A percentile compares a stretch with the other conserved stretches of the same genome.
These are phyloP conservation scores for Talaromyces sp. DNA, from an alignment of 2,329 filamentous ascomycete genomes.

Conservation along the genomic window DNA sequence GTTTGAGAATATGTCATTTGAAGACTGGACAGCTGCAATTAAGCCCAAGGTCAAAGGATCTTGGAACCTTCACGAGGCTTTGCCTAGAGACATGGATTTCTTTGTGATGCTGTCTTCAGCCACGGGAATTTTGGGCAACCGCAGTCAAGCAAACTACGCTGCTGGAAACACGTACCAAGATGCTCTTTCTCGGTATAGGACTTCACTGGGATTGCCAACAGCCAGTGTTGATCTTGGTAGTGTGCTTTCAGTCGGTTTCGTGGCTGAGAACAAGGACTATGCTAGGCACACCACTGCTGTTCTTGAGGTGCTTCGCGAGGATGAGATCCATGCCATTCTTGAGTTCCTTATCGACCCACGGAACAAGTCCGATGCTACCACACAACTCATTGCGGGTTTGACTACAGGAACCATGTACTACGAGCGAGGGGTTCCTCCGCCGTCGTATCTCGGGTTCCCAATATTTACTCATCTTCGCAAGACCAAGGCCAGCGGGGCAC, in stretches of 20 bases:
- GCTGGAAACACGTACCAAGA: slow-evolving; percentile 36
- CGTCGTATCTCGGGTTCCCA: slow-evolving; percentile 21
- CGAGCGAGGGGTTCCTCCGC: slow-evolving; percentile 12
- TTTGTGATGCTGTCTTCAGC: slow-evolving; percentile 39
- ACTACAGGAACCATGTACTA: slow-evolving; percentile 13
- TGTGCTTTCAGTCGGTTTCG: slow-evolving; percentile 28
- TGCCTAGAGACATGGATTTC: slow-evolving; percentile 32
- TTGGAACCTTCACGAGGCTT: slow-evolving; percentile 27
- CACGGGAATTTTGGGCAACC: slow-evolving; percentile 40
- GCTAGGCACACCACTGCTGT: slow-evolving; percentile 5
- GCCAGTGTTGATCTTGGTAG: slow-evolving; percentile 25
- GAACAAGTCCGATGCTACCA: slow-evolving; percentile 10
- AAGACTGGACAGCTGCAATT: slow-evolving; percentile 31
- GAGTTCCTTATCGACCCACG: slow-evolving; percentile 15
- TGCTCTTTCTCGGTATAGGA: slow-evolving; percentile 25
- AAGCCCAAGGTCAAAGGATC: slow-evolving; percentile 36
- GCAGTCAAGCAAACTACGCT: slow-evolving; percentile 41
- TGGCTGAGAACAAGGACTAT: slow-evolving; percentile 21
- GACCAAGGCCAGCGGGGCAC: slow-evolving; percentile 5
- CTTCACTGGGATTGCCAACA: slow-evolving; percentile 15
- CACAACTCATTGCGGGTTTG: slow-evolving; percentile 15
- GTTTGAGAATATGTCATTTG: slow-evolving; percentile 36
- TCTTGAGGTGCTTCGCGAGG: slow-evolving; percentile 12
- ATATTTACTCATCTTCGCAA: slow-evolving; percentile 17
- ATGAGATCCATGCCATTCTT: slow-evolving; percentile 14